phyloP scores from a whole-genome alignment of 2,329 filamentous ascomycete genomes.

The Exophiala spinifera region DNA sequence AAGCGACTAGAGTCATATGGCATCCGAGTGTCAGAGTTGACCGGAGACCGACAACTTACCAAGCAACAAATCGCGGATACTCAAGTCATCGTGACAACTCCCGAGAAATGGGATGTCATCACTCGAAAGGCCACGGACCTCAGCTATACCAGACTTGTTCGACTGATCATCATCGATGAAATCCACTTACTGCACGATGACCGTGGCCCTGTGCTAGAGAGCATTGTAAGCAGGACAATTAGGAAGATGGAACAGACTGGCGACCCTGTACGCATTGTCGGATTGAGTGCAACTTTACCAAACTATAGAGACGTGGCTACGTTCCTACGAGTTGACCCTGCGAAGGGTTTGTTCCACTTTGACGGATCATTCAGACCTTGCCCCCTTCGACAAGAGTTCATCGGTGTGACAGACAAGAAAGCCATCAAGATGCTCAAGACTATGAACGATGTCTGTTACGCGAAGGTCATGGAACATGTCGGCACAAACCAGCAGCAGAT shows the following conservation, averaged over 20 bases:
- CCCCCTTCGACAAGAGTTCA: conserved; percentile 92
- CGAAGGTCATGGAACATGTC: conserved; percentile 93
- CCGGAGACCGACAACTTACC: conserved; percentile 94
- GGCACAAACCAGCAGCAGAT: conserved; percentile 92
- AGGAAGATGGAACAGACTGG: conserved; percentile 90
- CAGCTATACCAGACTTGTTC: conserved; percentile 95
- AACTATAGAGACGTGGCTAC: conserved; percentile 96
- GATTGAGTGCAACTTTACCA: conserved; percentile 89
- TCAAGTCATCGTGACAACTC: conserved; percentile 95
- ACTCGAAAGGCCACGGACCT: conserved; percentile 96
- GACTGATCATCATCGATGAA: conserved; percentile 94
- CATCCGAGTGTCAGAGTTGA: conserved; percentile 90
- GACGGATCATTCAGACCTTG: conserved; percentile 92
- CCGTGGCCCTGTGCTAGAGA: conserved; percentile 92
- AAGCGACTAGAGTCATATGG: conserved; percentile 86
- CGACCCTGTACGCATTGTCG: conserved; percentile 85
- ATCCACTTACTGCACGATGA: conserved; percentile 98
- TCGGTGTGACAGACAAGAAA: conserved; percentile 95
- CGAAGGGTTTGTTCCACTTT: conserved; percentile 91
- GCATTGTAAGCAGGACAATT: conserved; percentile 92
- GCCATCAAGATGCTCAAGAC: conserved; percentile 98
- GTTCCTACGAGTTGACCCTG: conserved; percentile 83
- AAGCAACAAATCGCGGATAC: conserved; percentile 98
- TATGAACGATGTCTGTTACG: conserved; percentile 99
- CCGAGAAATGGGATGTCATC: conserved; percentile 99